Conservation (phyloP, 169 alveolate species). For the Eimeria mitis region DNA sequence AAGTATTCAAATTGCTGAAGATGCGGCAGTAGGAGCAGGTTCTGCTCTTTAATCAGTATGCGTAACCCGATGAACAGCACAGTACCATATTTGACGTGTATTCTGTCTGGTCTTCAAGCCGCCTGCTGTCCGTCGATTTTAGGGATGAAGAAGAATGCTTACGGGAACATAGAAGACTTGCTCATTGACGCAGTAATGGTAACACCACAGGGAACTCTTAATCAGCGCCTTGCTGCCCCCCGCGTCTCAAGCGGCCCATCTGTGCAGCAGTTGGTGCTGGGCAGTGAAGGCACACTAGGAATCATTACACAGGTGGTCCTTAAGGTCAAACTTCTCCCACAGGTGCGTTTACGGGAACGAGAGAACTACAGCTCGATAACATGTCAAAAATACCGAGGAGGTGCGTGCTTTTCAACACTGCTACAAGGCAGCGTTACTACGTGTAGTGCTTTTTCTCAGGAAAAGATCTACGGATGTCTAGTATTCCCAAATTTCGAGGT, state of each 20-base stretch:
- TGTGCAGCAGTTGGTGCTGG: constrained; percentile 88
- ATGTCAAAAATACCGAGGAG: background rate
- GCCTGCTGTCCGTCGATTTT: background rate
- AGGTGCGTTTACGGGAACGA: constrained; percentile 43
- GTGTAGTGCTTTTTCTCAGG: background rate
- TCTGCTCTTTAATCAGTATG: background rate
- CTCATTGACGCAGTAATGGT: constrained; percentile 87
- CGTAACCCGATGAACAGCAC: background rate
- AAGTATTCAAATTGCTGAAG: background rate
- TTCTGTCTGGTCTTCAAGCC: background rate
- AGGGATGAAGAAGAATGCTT: constrained; percentile 93
- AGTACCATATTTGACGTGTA: background rate
- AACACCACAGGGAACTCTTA: constrained; percentile 90
- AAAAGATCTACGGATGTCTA: constrained; percentile 87
- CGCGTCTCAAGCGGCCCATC: constrained; percentile 92
- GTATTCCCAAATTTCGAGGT: constrained; percentile 90
- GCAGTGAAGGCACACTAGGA: constrained; percentile 92
- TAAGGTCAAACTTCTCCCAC: constrained; percentile 87
- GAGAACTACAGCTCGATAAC: background rate
- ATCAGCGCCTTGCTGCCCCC: constrained; percentile 87
- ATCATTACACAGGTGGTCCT: constrained; percentile 91
- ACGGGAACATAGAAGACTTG: constrained; percentile 93
- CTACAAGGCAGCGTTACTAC: background rate
- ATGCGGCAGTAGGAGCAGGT: background rate
- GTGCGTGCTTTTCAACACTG: background rate